Base-by-base conservation (phyloP, 768 basidiomycete genomes). In the Boletus subcaerulescens region DNA sequence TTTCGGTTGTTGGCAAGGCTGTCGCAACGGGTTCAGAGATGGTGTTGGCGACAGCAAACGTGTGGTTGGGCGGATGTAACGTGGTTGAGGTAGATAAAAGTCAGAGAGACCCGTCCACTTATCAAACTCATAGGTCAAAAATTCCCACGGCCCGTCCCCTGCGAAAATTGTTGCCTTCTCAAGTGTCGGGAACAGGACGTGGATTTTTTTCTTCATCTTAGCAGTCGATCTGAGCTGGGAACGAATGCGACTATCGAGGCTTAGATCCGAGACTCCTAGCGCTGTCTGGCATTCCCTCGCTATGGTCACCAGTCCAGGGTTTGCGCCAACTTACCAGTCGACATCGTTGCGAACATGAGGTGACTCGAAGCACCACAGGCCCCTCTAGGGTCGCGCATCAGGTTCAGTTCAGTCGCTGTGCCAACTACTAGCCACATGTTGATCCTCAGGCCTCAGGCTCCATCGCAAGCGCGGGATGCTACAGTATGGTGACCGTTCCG, bases 101-200 rank as follows among this genome's bases (percentile, higher is more conserved):
- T 70, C 62, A 64, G 56, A 63, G 47, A 56, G 52, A 55, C 36
- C 26, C 56, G 57, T 56, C 58, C 50, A 60, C 57, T 35, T 47
- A 60, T 59, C 65, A 56, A 68, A 70, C 64, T 70, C 68, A 62
- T 67, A 53, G 57, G 44, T 53, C 26, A 9, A 29, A 29, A 9
- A 48, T 70, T 71, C 70, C 47, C 67, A 69, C 67, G 66, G 33
- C 41, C 57, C 12, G 26, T 44, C 51, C 62, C 47, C 17, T 45
- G 43, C 17, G 15, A 17, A 29, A 26, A 9, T 26, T 1, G 26
- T 26, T 24, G n/a, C n/a, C n/a, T n/a, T n/a, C n/a, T n/a, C n/a
- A n/a, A n/a, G n/a, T n/a, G n/a, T n/a, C n/a, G n/a, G n/a, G n/a
- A n/a, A n/a, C n/a, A n/a, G n/a, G 22, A 22, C 22, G 22, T 24